Percentiles rank a stretch among this genome's conserved stretches.
phyloP scores from a whole-genome alignment of 148 eudicot species.

The Selenicereus undatus region DNA sequence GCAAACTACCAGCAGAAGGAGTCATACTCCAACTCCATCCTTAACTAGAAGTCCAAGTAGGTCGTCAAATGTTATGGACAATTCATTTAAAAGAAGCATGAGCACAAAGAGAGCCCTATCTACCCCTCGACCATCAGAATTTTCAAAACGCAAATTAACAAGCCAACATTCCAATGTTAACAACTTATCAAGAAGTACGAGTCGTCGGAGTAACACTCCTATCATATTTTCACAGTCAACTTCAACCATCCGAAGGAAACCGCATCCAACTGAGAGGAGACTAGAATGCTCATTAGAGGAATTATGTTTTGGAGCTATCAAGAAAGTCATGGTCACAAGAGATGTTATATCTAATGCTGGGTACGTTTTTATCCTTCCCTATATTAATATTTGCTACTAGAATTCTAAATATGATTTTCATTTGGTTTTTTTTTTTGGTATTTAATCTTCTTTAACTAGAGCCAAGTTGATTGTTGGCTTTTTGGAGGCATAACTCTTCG shows the following conservation, averaged over 20 bases:
- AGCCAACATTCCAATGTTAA: conserved; percentile 11
- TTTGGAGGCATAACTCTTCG: too few relatives aligned
- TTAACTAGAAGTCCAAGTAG: conserved; percentile 20
- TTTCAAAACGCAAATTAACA: conserved; percentile 16
- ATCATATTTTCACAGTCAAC: conserved; percentile 63
- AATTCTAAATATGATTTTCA: neutral
- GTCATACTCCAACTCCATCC: conserved; percentile 47
- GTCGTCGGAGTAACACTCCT: conserved; percentile 44
- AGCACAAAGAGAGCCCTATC: conserved; percentile 21
- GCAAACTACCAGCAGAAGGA: conserved; percentile 36
- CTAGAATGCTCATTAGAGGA: conserved; percentile 78
- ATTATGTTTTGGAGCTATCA: conserved; percentile 62
- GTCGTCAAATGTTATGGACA: conserved; percentile 10
- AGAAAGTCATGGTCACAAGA: conserved; percentile 52
- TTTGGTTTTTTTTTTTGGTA: neutral
- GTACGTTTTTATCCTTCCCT: conserved; percentile 26
- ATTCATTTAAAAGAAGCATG: conserved; percentile 18
- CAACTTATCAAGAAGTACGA: conserved; percentile 28
- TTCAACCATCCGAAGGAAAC: conserved; percentile 40
- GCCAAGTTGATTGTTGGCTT: too few relatives aligned
- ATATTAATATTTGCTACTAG: neutral
- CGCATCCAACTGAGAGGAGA: conserved; percentile 53
- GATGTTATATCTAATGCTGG: conserved; percentile 56
- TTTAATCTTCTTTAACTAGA: too few relatives aligned
- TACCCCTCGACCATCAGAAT: conserved; percentile 17